These are phyloP conservation scores for Mycena sp. DNA, from an alignment of 1,284 basidiomycete genomes.

Conservation along the genomic window DNA sequence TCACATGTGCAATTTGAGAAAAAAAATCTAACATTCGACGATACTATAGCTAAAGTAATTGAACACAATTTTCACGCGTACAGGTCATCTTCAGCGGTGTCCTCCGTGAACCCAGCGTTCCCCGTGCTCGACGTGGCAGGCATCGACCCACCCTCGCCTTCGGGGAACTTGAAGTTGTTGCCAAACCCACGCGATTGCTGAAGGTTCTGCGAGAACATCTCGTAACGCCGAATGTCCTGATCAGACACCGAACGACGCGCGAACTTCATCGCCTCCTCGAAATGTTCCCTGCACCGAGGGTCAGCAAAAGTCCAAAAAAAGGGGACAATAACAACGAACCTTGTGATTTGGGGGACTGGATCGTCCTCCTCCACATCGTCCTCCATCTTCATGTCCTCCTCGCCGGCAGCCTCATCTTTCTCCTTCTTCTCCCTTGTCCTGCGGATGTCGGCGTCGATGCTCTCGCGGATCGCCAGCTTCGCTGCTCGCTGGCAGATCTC, in stretches of 20 bases:
- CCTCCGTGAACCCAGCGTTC: constrained; percentile 84
- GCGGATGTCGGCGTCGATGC: too few species aligned
- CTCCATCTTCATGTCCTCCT: constrained; percentile 77
- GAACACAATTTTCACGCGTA: constrained; percentile 64
- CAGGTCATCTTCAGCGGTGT: constrained; percentile 87
- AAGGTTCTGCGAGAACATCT: constrained; percentile 90
- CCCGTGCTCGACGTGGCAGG: constrained; percentile 59
- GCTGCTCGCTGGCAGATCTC: too few species aligned
- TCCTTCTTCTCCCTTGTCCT: too few species aligned
- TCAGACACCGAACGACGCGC: constrained; percentile 93
- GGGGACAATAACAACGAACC: constrained; percentile 50
- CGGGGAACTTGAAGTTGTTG: constrained; percentile 97
- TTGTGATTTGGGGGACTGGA: constrained; percentile 96
- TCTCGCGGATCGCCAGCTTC: too few species aligned
- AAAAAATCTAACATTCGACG: too few species aligned
- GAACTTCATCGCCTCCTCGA: constrained; percentile 98
- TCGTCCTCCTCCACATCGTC: constrained; percentile 87
- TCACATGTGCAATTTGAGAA: too few species aligned
- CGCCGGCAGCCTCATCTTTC: constrained; percentile 67
- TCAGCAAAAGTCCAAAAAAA: constrained; percentile 12
- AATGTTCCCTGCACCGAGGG: constrained; percentile 80
- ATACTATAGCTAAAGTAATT: too few species aligned
- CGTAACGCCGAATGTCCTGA: constrained; percentile 94
- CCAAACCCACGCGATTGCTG: constrained; percentile 91
- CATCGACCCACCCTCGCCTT: constrained; percentile 63